phyloP scores from a whole-genome alignment of 2,329 filamentous ascomycete genomes.

The Coniochaeta prunicola region DNA sequence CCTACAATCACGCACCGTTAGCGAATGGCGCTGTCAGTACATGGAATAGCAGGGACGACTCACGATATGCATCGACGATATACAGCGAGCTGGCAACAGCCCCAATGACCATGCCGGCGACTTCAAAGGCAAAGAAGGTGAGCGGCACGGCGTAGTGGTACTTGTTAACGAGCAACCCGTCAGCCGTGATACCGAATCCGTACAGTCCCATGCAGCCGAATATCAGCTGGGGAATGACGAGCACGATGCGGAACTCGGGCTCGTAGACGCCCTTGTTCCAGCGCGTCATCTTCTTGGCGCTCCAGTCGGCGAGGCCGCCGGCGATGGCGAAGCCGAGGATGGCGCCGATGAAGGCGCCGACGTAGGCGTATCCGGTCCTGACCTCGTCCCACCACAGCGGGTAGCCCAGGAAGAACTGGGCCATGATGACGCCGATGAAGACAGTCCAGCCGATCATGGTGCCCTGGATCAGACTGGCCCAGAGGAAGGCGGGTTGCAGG shows the following conservation, averaged over 20 bases:
- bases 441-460: slow-evolving; percentile 93
- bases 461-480: slow-evolving; percentile 74
- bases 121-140: slow-evolving; percentile 76
- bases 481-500: slow-evolving; percentile 77
- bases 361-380: slow-evolving; percentile 79
- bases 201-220: slow-evolving; percentile 73
- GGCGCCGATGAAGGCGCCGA: slow-evolving; percentile 78
- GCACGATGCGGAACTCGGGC: slow-evolving; percentile 79
- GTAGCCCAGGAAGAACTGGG: slow-evolving; percentile 73
- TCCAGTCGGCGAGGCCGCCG: slow-evolving; percentile 66
- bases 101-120: slow-evolving; percentile 86
- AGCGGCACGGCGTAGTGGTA: slow-evolving; percentile 71
- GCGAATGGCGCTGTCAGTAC: neutral
- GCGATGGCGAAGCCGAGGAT: slow-evolving; percentile 70
- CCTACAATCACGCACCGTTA: slow-evolving; percentile 33
- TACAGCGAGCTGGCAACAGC: slow-evolving; percentile 82
- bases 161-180: slow-evolving; percentile 42
- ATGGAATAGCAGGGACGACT: slow-evolving; percentile 17
- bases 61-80: slow-evolving; percentile 86
- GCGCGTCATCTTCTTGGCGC: slow-evolving; percentile 61
- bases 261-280: slow-evolving; percentile 79
- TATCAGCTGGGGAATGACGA: slow-evolving; percentile 76
- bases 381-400: slow-evolving; percentile 78
- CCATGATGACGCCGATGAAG: slow-evolving; percentile 77
- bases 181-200: slow-evolving; percentile 71